Percentiles rank a stretch among this genome's conserved stretches.
These are phyloP conservation scores for Backusella tarrabulga DNA, from an alignment of 192 early-diverging fungal genomes.

Conservation along the genomic window DNA sequence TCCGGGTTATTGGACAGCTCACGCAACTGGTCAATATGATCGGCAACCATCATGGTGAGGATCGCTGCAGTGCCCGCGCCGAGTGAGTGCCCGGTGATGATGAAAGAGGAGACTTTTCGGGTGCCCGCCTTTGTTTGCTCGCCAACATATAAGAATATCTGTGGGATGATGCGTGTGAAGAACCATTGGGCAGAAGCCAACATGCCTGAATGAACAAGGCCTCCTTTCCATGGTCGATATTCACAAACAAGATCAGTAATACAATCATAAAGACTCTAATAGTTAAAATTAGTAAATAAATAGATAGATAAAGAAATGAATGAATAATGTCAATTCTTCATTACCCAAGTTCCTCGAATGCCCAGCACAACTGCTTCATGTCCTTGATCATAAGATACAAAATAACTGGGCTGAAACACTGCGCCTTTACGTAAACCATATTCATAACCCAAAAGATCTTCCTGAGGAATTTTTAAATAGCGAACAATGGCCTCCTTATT, in stretches of 20 bases:
- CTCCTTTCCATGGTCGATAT: constrained; percentile 78
- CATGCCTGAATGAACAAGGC: constrained; percentile 76
- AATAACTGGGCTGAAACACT: constrained; percentile 75
- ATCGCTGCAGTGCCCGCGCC: constrained; percentile 66
- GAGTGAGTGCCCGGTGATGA: constrained; percentile 67
- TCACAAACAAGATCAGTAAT: constrained; percentile 79
- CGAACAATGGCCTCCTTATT: constrained; percentile 65
- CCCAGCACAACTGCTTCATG: constrained; percentile 63
- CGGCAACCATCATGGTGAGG: constrained; percentile 62
- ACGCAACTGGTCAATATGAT: constrained; percentile 40
- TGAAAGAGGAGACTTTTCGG: constrained; percentile 39
- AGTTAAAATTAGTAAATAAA: not conserved
- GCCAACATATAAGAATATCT: constrained; percentile 46
- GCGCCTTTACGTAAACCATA: constrained; percentile 59
- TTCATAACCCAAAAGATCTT: constrained; percentile 71
- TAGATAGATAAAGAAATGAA: too few relatives aligned
- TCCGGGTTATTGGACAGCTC: constrained; percentile 40
- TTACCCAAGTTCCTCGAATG: constrained; percentile 72
- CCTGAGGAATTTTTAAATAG: constrained; percentile 59
- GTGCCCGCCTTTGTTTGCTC: constrained; percentile 28
- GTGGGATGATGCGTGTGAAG: constrained; percentile 59
- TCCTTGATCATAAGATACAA: constrained; percentile 63
- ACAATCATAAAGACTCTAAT: constrained; percentile 66
- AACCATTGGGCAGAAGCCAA: constrained; percentile 69
- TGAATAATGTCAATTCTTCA: not conserved